A percentile compares a stretch with the other conserved stretches of the same genome.
phyloP scores from a whole-genome alignment of 805 yeast species.

The Wickerhamiella azyma region DNA sequence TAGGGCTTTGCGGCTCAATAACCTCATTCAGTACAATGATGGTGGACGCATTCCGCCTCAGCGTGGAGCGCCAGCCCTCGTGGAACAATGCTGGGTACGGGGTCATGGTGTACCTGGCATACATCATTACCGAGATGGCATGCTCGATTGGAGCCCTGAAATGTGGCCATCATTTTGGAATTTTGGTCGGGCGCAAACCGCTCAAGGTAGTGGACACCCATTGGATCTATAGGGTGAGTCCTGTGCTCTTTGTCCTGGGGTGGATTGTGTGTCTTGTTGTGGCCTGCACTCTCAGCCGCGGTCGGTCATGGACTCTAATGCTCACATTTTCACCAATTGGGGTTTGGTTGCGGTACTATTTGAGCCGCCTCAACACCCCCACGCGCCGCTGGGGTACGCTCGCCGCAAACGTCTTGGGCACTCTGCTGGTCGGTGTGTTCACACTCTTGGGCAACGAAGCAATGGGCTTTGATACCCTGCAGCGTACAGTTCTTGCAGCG shows the following conservation, averaged over 20 bases:
- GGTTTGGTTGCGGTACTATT: constrained; percentile 41
- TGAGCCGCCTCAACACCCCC: constrained; percentile 37
- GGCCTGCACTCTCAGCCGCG: constrained; percentile 27
- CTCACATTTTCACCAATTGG: constrained; percentile 63
- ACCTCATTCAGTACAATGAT: constrained; percentile 65
- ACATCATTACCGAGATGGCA: constrained; percentile 43
- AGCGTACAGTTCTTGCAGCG: constrained; percentile 33
- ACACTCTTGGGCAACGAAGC: constrained; percentile 35
- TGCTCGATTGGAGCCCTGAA: constrained; percentile 46
- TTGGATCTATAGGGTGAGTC: constrained; percentile 3
- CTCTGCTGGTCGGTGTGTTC: constrained; percentile 32
- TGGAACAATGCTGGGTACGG: constrained; percentile 66
- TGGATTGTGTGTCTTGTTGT: constrained; percentile 33
- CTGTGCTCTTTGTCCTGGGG: constrained; percentile 23
- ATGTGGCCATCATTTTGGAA: constrained; percentile 40
- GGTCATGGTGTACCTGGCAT: constrained; percentile 59
- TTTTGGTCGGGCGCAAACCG: background rate
- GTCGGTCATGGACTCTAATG: constrained; percentile 61
- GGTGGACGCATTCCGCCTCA: constrained; percentile 37
- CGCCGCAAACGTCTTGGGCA: constrained; percentile 36
- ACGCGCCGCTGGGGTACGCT: constrained; percentile 47
- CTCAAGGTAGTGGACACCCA: background rate
- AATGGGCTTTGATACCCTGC: constrained; percentile 25
- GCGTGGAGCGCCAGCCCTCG: constrained; percentile 31
- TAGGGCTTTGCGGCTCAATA: constrained; percentile 74